A percentile compares a stretch with the other conserved stretches of the same genome.
phyloP scores from a whole-genome alignment of 768 basidiomycete genomes.

The Leccinum fibrillosum region DNA sequence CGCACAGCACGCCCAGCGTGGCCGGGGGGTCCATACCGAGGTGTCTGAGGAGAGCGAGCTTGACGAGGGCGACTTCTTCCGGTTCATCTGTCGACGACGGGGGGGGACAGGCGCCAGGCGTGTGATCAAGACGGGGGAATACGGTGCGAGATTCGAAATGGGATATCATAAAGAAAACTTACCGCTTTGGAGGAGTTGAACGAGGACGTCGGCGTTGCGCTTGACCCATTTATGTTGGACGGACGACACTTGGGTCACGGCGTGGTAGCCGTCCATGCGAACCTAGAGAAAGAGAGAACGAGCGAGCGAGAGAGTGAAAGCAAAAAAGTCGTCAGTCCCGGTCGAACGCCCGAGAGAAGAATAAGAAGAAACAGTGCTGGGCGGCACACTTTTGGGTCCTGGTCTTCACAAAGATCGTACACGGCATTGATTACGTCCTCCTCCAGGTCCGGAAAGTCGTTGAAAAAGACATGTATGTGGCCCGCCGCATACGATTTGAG shows the following conservation, averaged over 20 bases:
- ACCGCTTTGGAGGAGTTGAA: slow-evolving; percentile 78
- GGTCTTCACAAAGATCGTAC: slow-evolving; percentile 76
- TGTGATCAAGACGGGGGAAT: slow-evolving; percentile 19
- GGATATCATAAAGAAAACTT: slow-evolving; percentile 24
- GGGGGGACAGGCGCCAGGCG: slow-evolving; percentile 13
- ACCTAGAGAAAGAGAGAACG: slow-evolving; percentile 39
- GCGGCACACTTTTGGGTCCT: slow-evolving; percentile 44
- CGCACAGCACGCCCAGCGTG: slow-evolving; percentile 65
- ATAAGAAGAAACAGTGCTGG: background rate
- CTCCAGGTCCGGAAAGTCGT: slow-evolving; percentile 67
- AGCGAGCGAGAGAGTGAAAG: background rate
- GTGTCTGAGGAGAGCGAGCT: slow-evolving; percentile 56
- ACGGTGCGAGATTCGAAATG: background rate
- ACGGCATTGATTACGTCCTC: slow-evolving; percentile 75
- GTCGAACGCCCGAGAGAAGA: slow-evolving; percentile 1
- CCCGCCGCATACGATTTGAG: slow-evolving; percentile 58
- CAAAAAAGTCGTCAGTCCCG: slow-evolving; percentile 2
- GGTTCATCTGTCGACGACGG: slow-evolving; percentile 53
- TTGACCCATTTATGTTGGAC: slow-evolving; percentile 58
- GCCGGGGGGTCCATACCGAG: slow-evolving; percentile 59
- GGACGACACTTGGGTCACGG: slow-evolving; percentile 49
- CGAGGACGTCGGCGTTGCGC: slow-evolving; percentile 69
- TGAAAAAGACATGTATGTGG: slow-evolving; percentile 57
- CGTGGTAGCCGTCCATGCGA: slow-evolving; percentile 64
- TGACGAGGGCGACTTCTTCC: slow-evolving; percentile 60